These are phyloP conservation scores for Psilocybe sp. DNA, from an alignment of 768 basidiomycete genomes.

Conservation along the genomic window DNA sequence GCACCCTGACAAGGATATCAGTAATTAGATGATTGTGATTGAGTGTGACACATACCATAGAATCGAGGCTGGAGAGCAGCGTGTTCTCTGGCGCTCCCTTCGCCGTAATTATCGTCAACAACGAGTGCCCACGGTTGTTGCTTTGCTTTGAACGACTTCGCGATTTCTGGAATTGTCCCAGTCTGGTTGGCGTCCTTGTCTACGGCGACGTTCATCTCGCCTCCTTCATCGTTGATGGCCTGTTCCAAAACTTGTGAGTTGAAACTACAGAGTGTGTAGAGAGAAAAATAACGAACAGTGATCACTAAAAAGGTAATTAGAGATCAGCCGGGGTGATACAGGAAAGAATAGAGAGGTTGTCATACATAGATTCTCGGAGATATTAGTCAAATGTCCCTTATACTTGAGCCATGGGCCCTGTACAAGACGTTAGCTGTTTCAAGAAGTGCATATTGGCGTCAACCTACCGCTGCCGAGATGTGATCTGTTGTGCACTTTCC, in stretches of 20 bases:
- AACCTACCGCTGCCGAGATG: slow-evolving; percentile 87
- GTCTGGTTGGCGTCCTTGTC: slow-evolving; percentile 61
- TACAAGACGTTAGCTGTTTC: slow-evolving; percentile 1
- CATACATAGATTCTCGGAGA: slow-evolving; percentile 91
- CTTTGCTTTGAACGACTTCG: slow-evolving; percentile 83
- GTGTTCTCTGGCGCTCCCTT: slow-evolving; percentile 97
- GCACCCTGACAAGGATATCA: slow-evolving; percentile 51
- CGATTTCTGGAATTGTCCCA: slow-evolving; percentile 88
- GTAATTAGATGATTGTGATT: not conserved
- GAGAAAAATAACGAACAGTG: slow-evolving; percentile 47
- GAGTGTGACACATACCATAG: slow-evolving; percentile 54
- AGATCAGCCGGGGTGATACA: not conserved
- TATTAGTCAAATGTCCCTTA: slow-evolving; percentile 95
- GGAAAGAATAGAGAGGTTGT: slow-evolving; percentile 11
- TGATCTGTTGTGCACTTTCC: slow-evolving; percentile 99
- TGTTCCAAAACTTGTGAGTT: slow-evolving; percentile 19
- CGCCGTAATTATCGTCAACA: slow-evolving; percentile 97
- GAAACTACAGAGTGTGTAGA: not conserved
- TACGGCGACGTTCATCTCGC: slow-evolving; percentile 88
- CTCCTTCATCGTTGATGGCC: slow-evolving; percentile 94
- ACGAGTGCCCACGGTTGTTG: slow-evolving; percentile 89
- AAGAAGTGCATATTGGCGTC: not conserved
- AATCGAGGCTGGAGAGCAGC: slow-evolving; percentile 96
- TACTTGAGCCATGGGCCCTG: slow-evolving; percentile 98
- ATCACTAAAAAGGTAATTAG: slow-evolving; percentile 55